Evolutionary conservation across 441 rosid species (phyloP), one percentile per base, ranked within the genome.

Genomic region (Cnidoscolus chayamansa): DNA sequence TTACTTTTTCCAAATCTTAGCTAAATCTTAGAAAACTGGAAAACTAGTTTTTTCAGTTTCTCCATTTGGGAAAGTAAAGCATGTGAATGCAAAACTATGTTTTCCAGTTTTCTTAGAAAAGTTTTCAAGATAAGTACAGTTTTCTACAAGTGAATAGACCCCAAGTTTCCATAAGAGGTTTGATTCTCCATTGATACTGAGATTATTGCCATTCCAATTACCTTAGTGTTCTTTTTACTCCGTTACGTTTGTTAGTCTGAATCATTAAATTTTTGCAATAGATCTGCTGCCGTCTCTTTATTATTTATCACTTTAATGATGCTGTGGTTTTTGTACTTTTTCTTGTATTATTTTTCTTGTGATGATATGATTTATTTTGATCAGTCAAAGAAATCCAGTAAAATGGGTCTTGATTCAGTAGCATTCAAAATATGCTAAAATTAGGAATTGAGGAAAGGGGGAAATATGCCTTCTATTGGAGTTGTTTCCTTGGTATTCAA

Each of bases 401-500:
- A 59, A 51, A 9, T 53, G 66, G 0, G 30, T 19, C 9, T 43
- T 5, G 7, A 17, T 30, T 43, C 17, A 1, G 15, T 69, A 57
- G 35, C 63, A 19, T 40, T 10, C 63, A 12, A 37, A 68, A 43
- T 60, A 68, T 40, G 47, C 45, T 68, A 1, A 43, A 56, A 40
- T 2, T 47, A 16, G n/a, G 47, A 25, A 20, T 16, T 10, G 37
- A 47, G 12, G 48, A 12, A 45, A 35, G 17, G 6, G 4, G 10
- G 20, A 5, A 8, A 9, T 43, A 43, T 69, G 67, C 6, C 60
- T 48, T 35, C 13, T 8, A 20, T 43, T 63, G 19, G 8, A 37
- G 32, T 53, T 72, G 43, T 63, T 54, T 54, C 30, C 56, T 25
- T 53, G 32, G 57, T 43, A 40, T n/a, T 59, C 56, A 37, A 25